phyloP scores from a whole-genome alignment of 2,329 filamentous ascomycete species.

The Colletotrichum liaoningense region DNA sequence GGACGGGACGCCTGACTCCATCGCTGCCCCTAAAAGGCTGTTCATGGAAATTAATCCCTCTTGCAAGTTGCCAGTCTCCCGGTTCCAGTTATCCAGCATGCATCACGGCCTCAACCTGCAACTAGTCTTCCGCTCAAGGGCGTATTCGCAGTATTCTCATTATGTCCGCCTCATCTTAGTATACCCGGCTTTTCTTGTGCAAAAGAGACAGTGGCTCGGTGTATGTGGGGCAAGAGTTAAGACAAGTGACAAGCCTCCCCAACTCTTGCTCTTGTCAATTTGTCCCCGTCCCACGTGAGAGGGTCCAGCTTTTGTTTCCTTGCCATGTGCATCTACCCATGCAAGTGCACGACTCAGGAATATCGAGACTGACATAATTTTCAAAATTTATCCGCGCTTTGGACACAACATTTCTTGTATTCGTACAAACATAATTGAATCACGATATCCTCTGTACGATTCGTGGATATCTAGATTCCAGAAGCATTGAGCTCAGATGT shows the following conservation, averaged over 20 bases:
- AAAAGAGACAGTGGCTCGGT: background rate
- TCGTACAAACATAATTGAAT: background rate
- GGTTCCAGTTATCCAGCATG: background rate
- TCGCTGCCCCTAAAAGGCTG: no score
- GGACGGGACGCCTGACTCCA: background rate
- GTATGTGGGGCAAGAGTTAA: background rate
- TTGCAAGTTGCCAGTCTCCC: background rate
- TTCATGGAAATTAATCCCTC: constrained; percentile 3
- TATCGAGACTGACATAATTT: background rate
- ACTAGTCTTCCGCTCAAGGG: background rate
- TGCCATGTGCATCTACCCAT: background rate
- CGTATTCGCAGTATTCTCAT: background rate
- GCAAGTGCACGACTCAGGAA: background rate
- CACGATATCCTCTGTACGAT: background rate
- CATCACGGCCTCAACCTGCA: background rate
- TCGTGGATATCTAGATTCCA: no score
- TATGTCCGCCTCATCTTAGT: background rate
- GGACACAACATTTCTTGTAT: no score
- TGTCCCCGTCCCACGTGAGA: background rate
- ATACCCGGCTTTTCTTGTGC: no score
- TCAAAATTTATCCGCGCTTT: background rate
- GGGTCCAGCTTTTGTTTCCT: constrained; percentile 11
- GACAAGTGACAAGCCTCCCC: background rate
- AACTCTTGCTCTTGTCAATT: background rate
- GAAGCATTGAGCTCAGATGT: background rate